Percentiles rank a stretch among this genome's conserved stretches.
phyloP scores from a whole-genome alignment of 2,329 filamentous ascomycete species.

The Cordyceps javanica region DNA sequence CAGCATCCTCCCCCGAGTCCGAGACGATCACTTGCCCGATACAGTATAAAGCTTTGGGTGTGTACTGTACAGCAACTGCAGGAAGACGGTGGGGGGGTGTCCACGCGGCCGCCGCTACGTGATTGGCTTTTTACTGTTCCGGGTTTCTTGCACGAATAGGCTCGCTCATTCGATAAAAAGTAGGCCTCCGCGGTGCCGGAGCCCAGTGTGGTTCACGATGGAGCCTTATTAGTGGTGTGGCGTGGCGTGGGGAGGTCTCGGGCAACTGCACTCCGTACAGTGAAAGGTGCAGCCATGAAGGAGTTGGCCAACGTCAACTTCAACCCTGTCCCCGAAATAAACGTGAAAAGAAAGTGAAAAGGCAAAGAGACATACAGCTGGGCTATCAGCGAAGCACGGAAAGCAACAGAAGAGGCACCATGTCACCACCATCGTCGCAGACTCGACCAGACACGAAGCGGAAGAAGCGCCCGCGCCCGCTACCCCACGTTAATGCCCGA shows the following conservation, averaged over 20 bases:
- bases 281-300: too few species aligned
- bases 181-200: not conserved
- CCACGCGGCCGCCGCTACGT: not conserved
- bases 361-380: too few species aligned
- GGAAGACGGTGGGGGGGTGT: not conserved
- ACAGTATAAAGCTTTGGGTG: not conserved
- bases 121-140: not conserved
- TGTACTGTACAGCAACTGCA: not conserved
- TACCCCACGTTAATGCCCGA: conserved; percentile 4
- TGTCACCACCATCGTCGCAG: not conserved
- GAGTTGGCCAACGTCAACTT: too few species aligned
- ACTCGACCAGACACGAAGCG: not conserved
- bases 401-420: not conserved
- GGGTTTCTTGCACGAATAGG: too few species aligned
- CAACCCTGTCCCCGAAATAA: too few species aligned
- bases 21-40: not conserved
- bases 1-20: too few species aligned
- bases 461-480: conserved; percentile 1
- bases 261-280: too few species aligned
- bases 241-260: too few species aligned
- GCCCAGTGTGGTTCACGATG: too few species aligned
- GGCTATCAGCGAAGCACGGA: too few species aligned
- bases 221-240: not conserved
- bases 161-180: not conserved
- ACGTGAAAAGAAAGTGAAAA: too few species aligned